A percentile compares a stretch with the other conserved stretches of the same genome.
Conservation (phyloP, 192 early-diverging fungal genomes). For the Mortierella claussenii region DNA sequence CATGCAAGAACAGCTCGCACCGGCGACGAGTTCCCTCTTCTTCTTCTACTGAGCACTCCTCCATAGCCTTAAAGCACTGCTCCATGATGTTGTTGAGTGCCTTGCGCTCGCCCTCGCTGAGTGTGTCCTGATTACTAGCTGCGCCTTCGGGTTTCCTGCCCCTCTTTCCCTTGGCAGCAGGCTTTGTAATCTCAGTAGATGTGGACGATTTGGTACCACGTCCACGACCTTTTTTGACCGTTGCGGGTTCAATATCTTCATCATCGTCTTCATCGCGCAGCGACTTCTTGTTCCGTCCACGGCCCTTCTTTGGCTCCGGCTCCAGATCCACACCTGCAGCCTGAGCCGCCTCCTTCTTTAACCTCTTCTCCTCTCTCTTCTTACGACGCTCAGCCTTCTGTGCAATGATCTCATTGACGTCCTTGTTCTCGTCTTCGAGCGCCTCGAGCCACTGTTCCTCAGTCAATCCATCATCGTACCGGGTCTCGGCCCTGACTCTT, state of each 20-base stretch:
- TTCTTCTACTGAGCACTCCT: constrained; percentile 63
- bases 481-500: constrained; percentile 76
- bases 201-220: constrained; percentile 34
- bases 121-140: constrained; percentile 21
- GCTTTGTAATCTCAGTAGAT: constrained; percentile 22
- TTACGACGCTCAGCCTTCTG: constrained; percentile 57
- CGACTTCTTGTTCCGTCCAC: constrained; percentile 55
- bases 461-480: constrained; percentile 92
- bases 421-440: constrained; percentile 72
- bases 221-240: constrained; percentile 30
- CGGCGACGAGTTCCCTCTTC: constrained; percentile 65
- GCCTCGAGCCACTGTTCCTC: constrained; percentile 94
- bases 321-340: constrained; percentile 26
- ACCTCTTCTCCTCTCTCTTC: constrained; percentile 49
- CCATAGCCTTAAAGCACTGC: constrained; percentile 69
- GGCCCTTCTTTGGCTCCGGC: constrained; percentile 53
- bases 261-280: constrained; percentile 37
- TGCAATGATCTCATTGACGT: constrained; percentile 67
- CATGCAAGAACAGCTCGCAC: constrained; percentile 79
- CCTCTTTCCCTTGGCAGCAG: constrained; percentile 31
- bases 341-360: constrained; percentile 20
- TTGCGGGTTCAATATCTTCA: constrained; percentile 17
- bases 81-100: constrained; percentile 69
- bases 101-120: constrained; percentile 66
- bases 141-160: constrained; percentile 31